Evolutionary conservation across 2,329 filamentous ascomycete species (phyloP).

Genomic region (Nectriaceae sp.): DNA sequence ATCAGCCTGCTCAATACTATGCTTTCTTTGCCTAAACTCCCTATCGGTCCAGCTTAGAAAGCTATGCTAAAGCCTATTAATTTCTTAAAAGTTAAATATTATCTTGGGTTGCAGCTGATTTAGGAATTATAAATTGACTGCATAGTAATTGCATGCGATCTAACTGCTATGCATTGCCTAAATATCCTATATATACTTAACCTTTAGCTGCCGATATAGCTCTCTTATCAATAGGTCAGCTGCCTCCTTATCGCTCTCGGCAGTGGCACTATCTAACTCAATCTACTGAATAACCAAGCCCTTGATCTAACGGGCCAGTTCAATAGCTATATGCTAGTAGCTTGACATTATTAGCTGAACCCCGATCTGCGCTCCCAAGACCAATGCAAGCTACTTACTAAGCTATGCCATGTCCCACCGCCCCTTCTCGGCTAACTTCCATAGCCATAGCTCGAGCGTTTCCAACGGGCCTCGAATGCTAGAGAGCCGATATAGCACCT

Average conservation of each 20-base stretch:
- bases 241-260: constrained; percentile 3
- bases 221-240: constrained; percentile 7
- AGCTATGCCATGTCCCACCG: too few relatives aligned
- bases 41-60: too few relatives aligned
- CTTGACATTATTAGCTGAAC: constrained; percentile 3
- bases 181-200: constrained; percentile 12
- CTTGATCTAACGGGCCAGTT: neutral
- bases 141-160: constrained; percentile 7
- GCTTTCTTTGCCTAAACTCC: too few relatives aligned
- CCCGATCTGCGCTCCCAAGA: neutral
- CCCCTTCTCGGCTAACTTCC: too few relatives aligned
- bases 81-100: too few relatives aligned
- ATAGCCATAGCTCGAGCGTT: too few relatives aligned
- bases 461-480: too few relatives aligned
- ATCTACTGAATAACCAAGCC: constrained; percentile 4
- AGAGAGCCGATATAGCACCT: too few relatives aligned
- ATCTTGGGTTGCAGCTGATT: too few relatives aligned
- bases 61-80: too few relatives aligned
- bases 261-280: neutral
- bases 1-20: too few relatives aligned
- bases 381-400: constrained; percentile 2
- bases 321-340: constrained; percentile 6
- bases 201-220: neutral
- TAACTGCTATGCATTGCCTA: constrained; percentile 9
- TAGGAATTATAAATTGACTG: too few relatives aligned